Base-by-base conservation (phyloP, 345 rosid genomes). In the Punica granatum region DNA sequence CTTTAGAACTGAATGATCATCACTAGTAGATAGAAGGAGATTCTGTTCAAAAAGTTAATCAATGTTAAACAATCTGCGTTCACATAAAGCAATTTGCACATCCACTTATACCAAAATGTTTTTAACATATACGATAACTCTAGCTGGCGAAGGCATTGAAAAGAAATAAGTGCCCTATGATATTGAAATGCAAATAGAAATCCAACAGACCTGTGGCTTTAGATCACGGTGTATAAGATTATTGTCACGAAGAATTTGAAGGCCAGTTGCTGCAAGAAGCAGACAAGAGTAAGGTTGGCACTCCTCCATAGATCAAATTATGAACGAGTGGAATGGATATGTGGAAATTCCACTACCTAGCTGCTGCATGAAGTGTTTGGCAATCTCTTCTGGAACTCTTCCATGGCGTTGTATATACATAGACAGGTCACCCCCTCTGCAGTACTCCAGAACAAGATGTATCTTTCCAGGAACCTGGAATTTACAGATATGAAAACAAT, bases 301-400 rank as follows among this genome's bases (percentile, higher is more conserved):
- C 63, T 33, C 51, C 21, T 53, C 32, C 51, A 32, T 60, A 28
- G 60, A 49, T 69, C 18, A 7, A 36, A 60, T 76, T 43, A 54
- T 68, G 72, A n/a, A 36, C n/a, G 69, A 33, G 26, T 0, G 34
- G 28, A 54, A 39, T 34, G 23, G 44, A 69, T 70, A 16, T 34
- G 54, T 6, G 34, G 6, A 72, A 21, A 14, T 4, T 65, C 35
- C n/a, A 46, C 54, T 77, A 88, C 99, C 96, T 63, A 94, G 79
- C 78, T 94, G 97, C 78, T 79, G 88, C 99, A 94, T 88, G 77
- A 88, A 94, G 74, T 89, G 90, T 82, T 90, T 88, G 65, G 98
- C 98, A 69, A 71, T 81, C 71, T 81, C 82, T 80, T 91, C 99
- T 4, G 85, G 90, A 18, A 86, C 93, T 74, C 78, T 84, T 69